Percentiles rank a stretch among this genome's conserved stretches.
Conservation (phyloP, 768 basidiomycete species). For the Trametes punicea region DNA sequence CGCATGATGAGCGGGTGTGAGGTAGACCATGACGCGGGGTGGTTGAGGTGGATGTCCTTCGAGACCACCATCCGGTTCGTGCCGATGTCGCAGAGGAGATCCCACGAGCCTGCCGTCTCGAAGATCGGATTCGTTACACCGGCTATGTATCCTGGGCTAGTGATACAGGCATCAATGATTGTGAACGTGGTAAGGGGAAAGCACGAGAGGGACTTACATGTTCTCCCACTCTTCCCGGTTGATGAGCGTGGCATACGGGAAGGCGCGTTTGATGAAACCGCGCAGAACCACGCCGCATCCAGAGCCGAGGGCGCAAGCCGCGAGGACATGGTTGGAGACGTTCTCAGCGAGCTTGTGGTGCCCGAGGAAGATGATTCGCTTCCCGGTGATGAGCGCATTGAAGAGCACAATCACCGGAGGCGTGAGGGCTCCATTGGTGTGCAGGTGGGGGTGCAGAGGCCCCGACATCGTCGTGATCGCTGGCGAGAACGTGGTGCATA, state of each 20-base stretch:
- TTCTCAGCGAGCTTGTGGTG: conserved; percentile 86
- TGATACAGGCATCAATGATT: neutral
- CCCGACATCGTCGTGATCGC: conserved; percentile 58
- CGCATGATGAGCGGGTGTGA: conserved; percentile 45
- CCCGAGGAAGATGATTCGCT: conserved; percentile 94
- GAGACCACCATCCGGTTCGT: conserved; percentile 83
- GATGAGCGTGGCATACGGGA: conserved; percentile 91
- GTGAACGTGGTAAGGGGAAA: neutral
- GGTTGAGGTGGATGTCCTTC: conserved; percentile 68
- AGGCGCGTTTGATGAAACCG: conserved; percentile 88
- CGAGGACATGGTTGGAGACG: conserved; percentile 88
- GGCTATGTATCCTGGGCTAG: conserved; percentile 88
- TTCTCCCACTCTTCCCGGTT: conserved; percentile 89
- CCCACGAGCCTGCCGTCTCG: conserved; percentile 85
- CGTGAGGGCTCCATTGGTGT: conserved; percentile 86
- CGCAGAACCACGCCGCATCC: conserved; percentile 82
- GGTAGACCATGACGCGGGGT: conserved; percentile 36
- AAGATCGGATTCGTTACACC: conserved; percentile 98
- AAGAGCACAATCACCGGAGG: conserved; percentile 94
- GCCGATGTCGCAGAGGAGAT: conserved; percentile 89
- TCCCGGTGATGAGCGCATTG: conserved; percentile 93
- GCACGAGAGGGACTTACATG: conserved; percentile 51
- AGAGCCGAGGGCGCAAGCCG: conserved; percentile 90
- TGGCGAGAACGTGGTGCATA: conserved; percentile 80
- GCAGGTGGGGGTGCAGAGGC: conserved; percentile 86